Conservation (phyloP, 1,139 yeast genomes). For the Blastobotrys capitulatus region DNA sequence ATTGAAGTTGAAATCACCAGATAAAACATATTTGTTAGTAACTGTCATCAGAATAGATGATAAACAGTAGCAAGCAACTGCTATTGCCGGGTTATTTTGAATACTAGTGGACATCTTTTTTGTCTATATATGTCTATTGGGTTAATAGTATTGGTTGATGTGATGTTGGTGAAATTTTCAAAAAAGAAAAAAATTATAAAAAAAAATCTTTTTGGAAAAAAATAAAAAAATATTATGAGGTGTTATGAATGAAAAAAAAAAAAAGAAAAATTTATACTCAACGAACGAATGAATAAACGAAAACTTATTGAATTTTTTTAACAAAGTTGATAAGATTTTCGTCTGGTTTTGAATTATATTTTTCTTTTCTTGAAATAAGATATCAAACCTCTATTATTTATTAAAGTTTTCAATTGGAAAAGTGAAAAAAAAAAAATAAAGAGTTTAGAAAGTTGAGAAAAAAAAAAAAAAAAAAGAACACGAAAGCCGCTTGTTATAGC, state of each 20-base stretch:
- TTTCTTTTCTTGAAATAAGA: neutral
- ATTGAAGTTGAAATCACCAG: conserved; percentile 79
- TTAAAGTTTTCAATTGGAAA: neutral
- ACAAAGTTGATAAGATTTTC: neutral
- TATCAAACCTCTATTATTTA: neutral
- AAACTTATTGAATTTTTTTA: too few relatives aligned
- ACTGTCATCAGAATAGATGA: conserved; percentile 98
- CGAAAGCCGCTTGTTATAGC: neutral
- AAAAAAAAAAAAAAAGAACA: conserved; percentile 1
- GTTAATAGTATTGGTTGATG: neutral
- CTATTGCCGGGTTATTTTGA: conserved; percentile 45
- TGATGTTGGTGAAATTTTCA: neutral
- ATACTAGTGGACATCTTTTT: conserved; percentile 2
- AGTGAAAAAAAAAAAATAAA: neutral
- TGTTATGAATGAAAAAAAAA: neutral
- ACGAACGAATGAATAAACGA: neutral
- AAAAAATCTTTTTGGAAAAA: too few relatives aligned
- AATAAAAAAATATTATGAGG: too few relatives aligned
- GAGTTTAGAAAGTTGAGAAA: neutral
- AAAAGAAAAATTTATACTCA: neutral
- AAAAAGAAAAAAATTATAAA: conserved; percentile 4
- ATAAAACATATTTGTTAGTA: conserved; percentile 89
- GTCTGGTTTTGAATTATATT: neutral
- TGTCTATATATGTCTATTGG: neutral
- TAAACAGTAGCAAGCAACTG: conserved; percentile 80